Conservation (phyloP, 768 basidiomycete species). For the Tylopilus sp. region DNA sequence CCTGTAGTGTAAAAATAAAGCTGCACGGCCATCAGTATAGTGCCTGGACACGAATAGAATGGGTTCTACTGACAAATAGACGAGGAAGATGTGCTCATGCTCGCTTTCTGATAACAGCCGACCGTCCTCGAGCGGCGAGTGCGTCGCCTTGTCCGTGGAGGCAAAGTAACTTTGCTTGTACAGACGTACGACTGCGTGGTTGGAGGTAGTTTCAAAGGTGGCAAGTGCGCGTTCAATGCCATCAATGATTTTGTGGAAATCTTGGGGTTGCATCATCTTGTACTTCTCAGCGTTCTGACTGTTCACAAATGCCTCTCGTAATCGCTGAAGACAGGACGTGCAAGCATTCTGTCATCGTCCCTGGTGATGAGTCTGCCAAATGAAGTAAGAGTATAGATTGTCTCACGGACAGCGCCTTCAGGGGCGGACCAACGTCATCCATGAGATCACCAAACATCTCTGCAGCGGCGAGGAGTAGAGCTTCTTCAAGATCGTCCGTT, state of each 20-base stretch:
- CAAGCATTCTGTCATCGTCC: conserved; percentile 49
- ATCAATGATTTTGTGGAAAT: conserved; percentile 63
- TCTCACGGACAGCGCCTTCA: conserved; percentile 69
- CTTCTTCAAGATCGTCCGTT: conserved; percentile 41
- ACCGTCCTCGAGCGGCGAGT: conserved; percentile 30
- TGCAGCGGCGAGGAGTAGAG: conserved; percentile 49
- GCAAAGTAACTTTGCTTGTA: conserved; percentile 54
- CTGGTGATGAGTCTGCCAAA: conserved; percentile 5
- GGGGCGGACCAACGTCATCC: conserved; percentile 74
- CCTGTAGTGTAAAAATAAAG: conserved; percentile 95
- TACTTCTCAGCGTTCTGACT: conserved; percentile 29
- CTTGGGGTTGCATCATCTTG: conserved; percentile 45
- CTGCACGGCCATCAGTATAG: conserved; percentile 39
- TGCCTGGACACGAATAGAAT: not conserved
- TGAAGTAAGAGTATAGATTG: not conserved
- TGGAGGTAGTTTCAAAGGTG: conserved; percentile 79
- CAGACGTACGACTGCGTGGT: conserved; percentile 74
- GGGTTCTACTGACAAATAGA: conserved; percentile 76
- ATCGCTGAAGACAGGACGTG: conserved; percentile 53
- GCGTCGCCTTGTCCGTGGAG: conserved; percentile 12
- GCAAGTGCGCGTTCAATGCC: conserved; percentile 65
- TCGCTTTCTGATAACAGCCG: conserved; percentile 43
- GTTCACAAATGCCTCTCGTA: conserved; percentile 63
- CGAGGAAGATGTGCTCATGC: conserved; percentile 83
- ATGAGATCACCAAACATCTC: conserved; percentile 75